Conservation (phyloP, 176 grass and related monocot genomes). For the Musa schizocarpa region DNA sequence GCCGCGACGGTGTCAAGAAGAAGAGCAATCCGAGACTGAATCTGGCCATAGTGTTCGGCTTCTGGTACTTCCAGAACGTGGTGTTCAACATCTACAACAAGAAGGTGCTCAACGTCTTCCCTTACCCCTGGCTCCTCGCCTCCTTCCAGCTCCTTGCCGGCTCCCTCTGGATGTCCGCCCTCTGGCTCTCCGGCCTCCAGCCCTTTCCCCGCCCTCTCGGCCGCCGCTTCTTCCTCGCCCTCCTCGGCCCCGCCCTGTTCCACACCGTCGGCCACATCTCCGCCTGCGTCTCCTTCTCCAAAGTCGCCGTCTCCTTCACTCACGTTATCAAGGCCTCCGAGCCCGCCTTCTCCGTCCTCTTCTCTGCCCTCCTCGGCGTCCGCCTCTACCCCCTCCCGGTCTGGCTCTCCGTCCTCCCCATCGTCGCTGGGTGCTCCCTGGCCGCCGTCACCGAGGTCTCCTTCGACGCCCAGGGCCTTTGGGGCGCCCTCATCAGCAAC, state of each 20-base stretch:
- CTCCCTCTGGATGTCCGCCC: slow-evolving; percentile 32
- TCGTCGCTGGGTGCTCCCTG: slow-evolving; percentile 33
- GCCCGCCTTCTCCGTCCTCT: slow-evolving; percentile 38
- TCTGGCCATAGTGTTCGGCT: slow-evolving; percentile 28
- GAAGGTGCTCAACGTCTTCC: slow-evolving; percentile 42
- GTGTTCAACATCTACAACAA: slow-evolving; percentile 48
- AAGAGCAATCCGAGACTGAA: slow-evolving; percentile 8
- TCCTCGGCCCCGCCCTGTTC: slow-evolving; percentile 37
- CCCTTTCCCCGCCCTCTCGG: slow-evolving; percentile 24
- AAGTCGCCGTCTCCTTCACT: slow-evolving; percentile 43
- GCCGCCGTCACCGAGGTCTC: slow-evolving; percentile 30
- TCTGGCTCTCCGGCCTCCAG: slow-evolving; percentile 27
- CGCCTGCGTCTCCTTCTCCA: slow-evolving; percentile 41
- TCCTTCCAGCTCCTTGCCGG: slow-evolving; percentile 38
- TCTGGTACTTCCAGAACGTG: slow-evolving; percentile 39
- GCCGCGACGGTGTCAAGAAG: not conserved
- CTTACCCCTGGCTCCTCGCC: slow-evolving; percentile 39
- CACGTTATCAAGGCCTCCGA: slow-evolving; percentile 40
- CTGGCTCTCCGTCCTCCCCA: slow-evolving; percentile 39
- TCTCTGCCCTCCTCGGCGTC: slow-evolving; percentile 27
- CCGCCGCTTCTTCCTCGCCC: slow-evolving; percentile 22
- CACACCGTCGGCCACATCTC: slow-evolving; percentile 39
- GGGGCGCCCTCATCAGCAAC: slow-evolving; percentile 33
- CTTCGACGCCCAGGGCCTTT: slow-evolving; percentile 30
- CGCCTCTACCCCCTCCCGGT: slow-evolving; percentile 30